Evolutionary conservation across 805 yeast species (phyloP).

Genomic region (Clavispora vitiphila): DNA sequence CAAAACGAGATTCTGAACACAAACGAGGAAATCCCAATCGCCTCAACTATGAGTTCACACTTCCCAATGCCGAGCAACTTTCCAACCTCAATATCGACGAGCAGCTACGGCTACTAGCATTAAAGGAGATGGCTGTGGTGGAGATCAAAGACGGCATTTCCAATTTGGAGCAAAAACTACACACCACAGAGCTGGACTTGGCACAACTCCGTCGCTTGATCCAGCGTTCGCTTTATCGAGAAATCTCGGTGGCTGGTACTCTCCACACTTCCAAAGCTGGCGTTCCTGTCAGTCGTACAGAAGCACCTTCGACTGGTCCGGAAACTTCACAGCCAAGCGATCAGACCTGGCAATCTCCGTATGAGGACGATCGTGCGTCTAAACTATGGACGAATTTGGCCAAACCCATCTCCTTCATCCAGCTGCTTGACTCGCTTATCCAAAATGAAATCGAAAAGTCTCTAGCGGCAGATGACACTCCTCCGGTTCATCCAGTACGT

Average conservation of each 20-base stretch:
- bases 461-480: neutral
- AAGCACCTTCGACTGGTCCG: too few relatives aligned
- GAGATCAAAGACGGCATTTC: slow-evolving; percentile 57
- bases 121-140: slow-evolving; percentile 63
- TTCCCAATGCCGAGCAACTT: slow-evolving; percentile 29
- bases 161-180: slow-evolving; percentile 35
- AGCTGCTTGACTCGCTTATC: slow-evolving; percentile 62
- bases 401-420: slow-evolving; percentile 57
- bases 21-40: neutral
- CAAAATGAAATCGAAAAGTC: slow-evolving; percentile 60
- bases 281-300: too few relatives aligned
- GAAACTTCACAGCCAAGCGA: too few relatives aligned
- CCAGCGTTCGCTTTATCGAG: slow-evolving; percentile 42
- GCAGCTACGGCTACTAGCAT: slow-evolving; percentile 55
- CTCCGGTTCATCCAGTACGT: neutral
- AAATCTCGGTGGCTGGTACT: slow-evolving; percentile 19
- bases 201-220: slow-evolving; percentile 44
- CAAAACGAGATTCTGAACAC: neutral
- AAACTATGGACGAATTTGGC: slow-evolving; percentile 26
- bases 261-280: too few relatives aligned
- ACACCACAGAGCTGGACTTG: slow-evolving; percentile 44
- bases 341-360: too few relatives aligned
- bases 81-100: slow-evolving; percentile 37
- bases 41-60: slow-evolving; percentile 21
- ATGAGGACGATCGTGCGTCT: slow-evolving; percentile 4